Percentiles rank a stretch among this genome's conserved stretches.
Conservation (phyloP, 2,329 filamentous ascomycete species). For the Hypomyces rosellus region DNA sequence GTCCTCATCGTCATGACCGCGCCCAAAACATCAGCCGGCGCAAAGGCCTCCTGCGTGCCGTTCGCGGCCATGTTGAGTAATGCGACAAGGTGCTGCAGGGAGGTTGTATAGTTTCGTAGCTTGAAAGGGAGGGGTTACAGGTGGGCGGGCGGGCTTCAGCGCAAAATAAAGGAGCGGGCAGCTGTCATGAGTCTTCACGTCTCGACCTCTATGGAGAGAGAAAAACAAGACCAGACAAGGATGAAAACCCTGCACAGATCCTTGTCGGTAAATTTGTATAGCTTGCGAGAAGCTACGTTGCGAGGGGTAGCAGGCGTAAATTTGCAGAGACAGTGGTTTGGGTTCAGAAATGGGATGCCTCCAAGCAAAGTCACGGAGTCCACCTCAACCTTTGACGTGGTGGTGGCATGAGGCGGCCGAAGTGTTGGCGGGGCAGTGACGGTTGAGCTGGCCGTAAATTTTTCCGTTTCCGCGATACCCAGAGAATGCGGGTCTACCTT, state of each 20-base stretch:
- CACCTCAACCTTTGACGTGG: conserved; percentile 9
- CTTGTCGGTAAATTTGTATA: neutral
- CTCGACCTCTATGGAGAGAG: neutral
- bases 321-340: conserved; percentile 1
- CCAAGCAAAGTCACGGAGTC: conserved; percentile 11
- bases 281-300: neutral
- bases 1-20: conserved; percentile 90
- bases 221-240: neutral
- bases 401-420: conserved; percentile 7
- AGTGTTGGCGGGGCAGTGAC: conserved; percentile 13
- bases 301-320: neutral
- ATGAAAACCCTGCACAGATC: neutral
- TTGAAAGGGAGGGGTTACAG: conserved; percentile 3
- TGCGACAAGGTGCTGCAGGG: conserved; percentile 5
- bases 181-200: conserved; percentile 20
- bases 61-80: conserved; percentile 56
- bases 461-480: conserved; percentile 22
- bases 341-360: conserved; percentile 7
- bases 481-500: neutral
- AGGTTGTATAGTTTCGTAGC: too few relatives aligned
- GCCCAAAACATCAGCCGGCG: conserved; percentile 67
- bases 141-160: conserved; percentile 15
- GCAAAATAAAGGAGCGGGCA: conserved; percentile 14
- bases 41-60: conserved; percentile 63
- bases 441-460: conserved; percentile 16